These are phyloP conservation scores for Amanita pallidorosea DNA, from an alignment of 768 basidiomycete genomes.

Conservation along the genomic window DNA sequence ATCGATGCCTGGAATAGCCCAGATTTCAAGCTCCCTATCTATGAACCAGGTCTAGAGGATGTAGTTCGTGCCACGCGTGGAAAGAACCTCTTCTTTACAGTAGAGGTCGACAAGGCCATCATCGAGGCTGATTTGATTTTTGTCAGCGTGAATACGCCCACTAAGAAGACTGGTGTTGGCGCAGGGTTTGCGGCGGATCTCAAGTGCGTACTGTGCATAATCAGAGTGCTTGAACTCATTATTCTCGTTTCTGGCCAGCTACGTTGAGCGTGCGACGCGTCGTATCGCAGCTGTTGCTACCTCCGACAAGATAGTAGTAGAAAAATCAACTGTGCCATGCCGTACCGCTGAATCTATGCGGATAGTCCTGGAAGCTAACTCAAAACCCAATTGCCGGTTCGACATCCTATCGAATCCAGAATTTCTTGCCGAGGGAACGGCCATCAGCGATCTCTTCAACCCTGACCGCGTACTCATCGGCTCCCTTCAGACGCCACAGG, in stretches of 20 bases:
- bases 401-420: conserved; percentile 99
- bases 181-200: conserved; percentile 98
- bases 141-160: conserved; percentile 97
- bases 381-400: conserved; percentile 81
- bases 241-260: conserved; percentile 37
- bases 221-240: conserved; percentile 9
- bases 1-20: conserved; percentile 95
- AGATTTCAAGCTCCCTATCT: conserved; percentile 84
- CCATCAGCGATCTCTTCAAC: conserved; percentile 75
- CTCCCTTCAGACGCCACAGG: conserved; percentile 83
- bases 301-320: conserved; percentile 94
- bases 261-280: conserved; percentile 94
- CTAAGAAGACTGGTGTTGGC: conserved; percentile 96
- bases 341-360: conserved; percentile 99
- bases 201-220: conserved; percentile 43
- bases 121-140: conserved; percentile 96
- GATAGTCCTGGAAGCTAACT: conserved; percentile 97
- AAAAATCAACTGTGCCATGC: conserved; percentile 98
- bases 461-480: conserved; percentile 98
- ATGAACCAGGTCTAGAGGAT: conserved; percentile 91
- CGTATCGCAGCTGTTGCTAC: conserved; percentile 88
- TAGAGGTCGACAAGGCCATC: conserved; percentile 89
- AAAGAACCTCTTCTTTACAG: conserved; percentile 95
- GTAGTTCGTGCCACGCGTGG: conserved; percentile 85
- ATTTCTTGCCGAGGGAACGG: conserved; percentile 97